phyloP scores from a whole-genome alignment of 2,329 filamentous ascomycete genomes.

The Epicoccum sorghinum region DNA sequence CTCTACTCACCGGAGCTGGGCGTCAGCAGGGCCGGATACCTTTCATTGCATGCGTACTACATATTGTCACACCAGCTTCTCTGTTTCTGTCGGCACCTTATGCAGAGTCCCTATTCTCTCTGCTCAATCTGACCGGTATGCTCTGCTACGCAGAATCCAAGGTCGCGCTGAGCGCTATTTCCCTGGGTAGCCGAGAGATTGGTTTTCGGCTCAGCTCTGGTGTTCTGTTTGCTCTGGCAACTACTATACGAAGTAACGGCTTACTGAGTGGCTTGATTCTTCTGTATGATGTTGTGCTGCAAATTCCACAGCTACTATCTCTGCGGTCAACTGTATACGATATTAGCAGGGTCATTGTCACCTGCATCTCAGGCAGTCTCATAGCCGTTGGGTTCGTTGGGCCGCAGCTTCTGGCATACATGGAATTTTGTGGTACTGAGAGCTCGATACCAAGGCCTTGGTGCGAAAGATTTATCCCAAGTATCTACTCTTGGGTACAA shows the following conservation, averaged over 20 bases:
- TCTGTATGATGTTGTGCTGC: conserved; percentile 53
- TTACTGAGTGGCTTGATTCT: conserved; percentile 81
- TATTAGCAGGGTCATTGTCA: conserved; percentile 61
- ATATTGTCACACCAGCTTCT: conserved; percentile 85
- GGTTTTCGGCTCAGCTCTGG: conserved; percentile 67
- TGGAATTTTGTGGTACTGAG: conserved; percentile 59
- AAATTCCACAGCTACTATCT: conserved; percentile 49
- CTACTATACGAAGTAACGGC: conserved; percentile 82
- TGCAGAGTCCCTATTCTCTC: conserved; percentile 78
- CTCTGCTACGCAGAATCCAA: conserved; percentile 66
- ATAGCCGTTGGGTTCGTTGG: conserved; percentile 70
- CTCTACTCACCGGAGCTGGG: conserved; percentile 52
- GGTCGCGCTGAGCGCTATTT: conserved; percentile 25
- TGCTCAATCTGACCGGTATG: conserved; percentile 76
- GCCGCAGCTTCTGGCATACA: conserved; percentile 79
- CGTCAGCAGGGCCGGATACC: conserved; percentile 56
- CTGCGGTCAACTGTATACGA: conserved; percentile 44
- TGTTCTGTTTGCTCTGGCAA: conserved; percentile 72
- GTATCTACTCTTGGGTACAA: conserved; percentile 92
- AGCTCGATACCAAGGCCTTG: conserved; percentile 62
- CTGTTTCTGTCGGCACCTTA: conserved; percentile 89
- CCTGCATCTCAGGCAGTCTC: conserved; percentile 69
- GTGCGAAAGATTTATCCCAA: conserved; percentile 77
- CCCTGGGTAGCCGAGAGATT: conserved; percentile 31
- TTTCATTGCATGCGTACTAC: conserved; percentile 72